Evolutionary conservation across 1,139 yeast genomes (phyloP).

Genomic region (Hemisphaericaspora lyxosophila): DNA sequence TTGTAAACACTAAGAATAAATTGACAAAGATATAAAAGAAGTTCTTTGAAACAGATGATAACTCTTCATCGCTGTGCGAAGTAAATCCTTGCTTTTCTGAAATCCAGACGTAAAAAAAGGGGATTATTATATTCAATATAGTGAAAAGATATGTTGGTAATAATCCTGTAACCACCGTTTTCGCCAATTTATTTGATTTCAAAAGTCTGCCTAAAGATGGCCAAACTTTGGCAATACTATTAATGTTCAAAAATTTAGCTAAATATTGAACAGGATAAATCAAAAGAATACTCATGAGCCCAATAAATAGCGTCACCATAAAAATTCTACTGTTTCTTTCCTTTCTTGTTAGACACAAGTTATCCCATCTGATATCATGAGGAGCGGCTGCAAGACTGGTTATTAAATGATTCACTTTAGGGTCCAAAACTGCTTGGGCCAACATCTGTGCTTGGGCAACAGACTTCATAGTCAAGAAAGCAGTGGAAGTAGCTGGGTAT

Average conservation of each 20-base stretch:
- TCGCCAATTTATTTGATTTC: slow-evolving; percentile 54
- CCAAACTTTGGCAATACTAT: slow-evolving; percentile 67
- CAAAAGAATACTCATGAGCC: slow-evolving; percentile 62
- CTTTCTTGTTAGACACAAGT: slow-evolving; percentile 57
- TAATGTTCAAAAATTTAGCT: slow-evolving; percentile 68
- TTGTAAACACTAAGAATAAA: slow-evolving; percentile 78
- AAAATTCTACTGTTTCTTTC: slow-evolving; percentile 61
- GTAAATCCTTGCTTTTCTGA: slow-evolving; percentile 72
- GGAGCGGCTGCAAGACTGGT: slow-evolving; percentile 87
- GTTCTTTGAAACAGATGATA: slow-evolving; percentile 75
- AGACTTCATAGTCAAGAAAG: slow-evolving; percentile 81
- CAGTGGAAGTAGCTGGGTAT: slow-evolving; percentile 61
- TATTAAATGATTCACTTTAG: slow-evolving; percentile 68
- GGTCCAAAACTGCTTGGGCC: slow-evolving; percentile 85
- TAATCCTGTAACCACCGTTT: slow-evolving; percentile 72
- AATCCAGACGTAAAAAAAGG: slow-evolving; percentile 71
- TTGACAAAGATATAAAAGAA: slow-evolving; percentile 83
- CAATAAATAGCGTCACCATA: slow-evolving; percentile 61
- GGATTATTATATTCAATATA: slow-evolving; percentile 66
- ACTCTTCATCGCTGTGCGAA: slow-evolving; percentile 78
- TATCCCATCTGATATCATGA: slow-evolving; percentile 80
- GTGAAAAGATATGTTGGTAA: slow-evolving; percentile 78
- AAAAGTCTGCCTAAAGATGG: slow-evolving; percentile 70
- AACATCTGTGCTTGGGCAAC: slow-evolving; percentile 89
- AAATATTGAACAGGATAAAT: slow-evolving; percentile 73